These are phyloP conservation scores for Butyriboletus loyo DNA, from an alignment of 768 basidiomycete genomes.

Conservation along the genomic window DNA sequence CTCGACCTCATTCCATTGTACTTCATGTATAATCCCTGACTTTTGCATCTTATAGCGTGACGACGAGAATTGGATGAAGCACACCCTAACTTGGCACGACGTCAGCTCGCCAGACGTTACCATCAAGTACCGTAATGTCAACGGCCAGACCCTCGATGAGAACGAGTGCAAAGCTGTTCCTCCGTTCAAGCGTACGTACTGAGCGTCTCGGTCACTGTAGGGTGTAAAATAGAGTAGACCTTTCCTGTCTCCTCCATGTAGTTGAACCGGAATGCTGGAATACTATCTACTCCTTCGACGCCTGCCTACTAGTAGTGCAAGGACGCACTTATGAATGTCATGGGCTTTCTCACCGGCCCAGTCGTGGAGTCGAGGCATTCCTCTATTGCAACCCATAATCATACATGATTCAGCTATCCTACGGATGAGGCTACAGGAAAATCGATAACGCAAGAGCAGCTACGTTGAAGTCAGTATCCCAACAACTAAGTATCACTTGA, in stretches of 20 bases:
- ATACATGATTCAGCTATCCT: neutral
- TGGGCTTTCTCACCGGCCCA: neutral
- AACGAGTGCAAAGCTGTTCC: slow-evolving; percentile 96
- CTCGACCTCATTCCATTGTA: neutral
- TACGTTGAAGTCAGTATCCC: neutral
- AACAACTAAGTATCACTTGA: neutral
- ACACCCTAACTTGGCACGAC: slow-evolving; percentile 91
- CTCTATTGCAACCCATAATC: neutral
- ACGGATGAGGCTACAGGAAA: neutral
- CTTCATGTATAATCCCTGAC: neutral
- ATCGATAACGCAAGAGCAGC: neutral
- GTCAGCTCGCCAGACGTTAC: slow-evolving; percentile 74
- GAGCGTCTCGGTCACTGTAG: slow-evolving; percentile 11
- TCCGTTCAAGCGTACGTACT: slow-evolving; percentile 97
- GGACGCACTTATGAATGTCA: neutral
- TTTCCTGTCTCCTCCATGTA: slow-evolving; percentile 8
- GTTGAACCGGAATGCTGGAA: slow-evolving; percentile 6
- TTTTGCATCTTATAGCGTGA: slow-evolving; percentile 61
- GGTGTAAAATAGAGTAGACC: slow-evolving; percentile 7
- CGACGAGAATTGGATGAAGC: slow-evolving; percentile 93
- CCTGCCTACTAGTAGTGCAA: neutral
- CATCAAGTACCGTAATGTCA: slow-evolving; percentile 87
- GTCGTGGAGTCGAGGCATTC: neutral
- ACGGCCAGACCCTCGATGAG: slow-evolving; percentile 85
- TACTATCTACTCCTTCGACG: slow-evolving; percentile 5